Evolutionary conservation across 1,284 basidiomycete genomes (phyloP).

Genomic region (Tremellales sp.): DNA sequence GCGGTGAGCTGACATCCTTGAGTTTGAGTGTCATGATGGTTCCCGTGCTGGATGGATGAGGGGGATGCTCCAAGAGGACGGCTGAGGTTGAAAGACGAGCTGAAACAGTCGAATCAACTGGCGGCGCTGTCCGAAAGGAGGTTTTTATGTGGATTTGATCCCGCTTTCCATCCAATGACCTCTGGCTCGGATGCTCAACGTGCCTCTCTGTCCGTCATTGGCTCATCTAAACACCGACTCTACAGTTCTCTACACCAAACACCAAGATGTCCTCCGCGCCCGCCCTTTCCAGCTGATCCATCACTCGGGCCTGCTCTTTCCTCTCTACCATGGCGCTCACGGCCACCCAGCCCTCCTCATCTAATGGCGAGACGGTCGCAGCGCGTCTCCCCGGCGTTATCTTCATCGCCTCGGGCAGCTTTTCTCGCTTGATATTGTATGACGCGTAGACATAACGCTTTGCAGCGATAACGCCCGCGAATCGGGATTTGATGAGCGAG

Average conservation of each 20-base stretch:
- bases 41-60: no score
- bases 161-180: no score
- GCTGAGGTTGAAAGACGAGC: no score
- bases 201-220: no score
- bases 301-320: constrained; percentile 73
- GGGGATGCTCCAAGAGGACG: no score
- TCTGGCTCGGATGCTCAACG: no score
- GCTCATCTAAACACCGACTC: constrained; percentile 65
- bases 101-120: no score
- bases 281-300: constrained; percentile 78
- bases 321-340: constrained; percentile 92
- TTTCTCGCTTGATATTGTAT: constrained; percentile 77
- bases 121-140: no score
- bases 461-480: constrained; percentile 90
- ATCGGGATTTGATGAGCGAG: constrained; percentile 75
- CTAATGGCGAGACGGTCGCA: constrained; percentile 83
- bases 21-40: no score
- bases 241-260: constrained; percentile 87
- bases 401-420: constrained; percentile 60
- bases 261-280: constrained; percentile 90
- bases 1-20: no score
- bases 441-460: constrained; percentile 82
- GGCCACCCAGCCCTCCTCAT: constrained; percentile 76
- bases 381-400: constrained; percentile 88
- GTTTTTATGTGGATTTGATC: no score